Conservation (phyloP, 495 filamentous ascomycete species). For the Lophiotrema nucula region DNA sequence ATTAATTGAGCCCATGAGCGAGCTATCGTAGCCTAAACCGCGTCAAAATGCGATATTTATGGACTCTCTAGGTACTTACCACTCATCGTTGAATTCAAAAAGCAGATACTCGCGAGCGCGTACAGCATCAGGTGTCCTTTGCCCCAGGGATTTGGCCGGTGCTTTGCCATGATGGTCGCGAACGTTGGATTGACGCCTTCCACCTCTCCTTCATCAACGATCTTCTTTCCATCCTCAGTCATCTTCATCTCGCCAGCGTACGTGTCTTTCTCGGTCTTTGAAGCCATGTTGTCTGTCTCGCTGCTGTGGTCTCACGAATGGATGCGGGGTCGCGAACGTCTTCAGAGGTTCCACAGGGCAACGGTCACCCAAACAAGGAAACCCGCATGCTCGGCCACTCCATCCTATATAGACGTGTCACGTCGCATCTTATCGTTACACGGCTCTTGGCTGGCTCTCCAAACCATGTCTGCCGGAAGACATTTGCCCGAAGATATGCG, state of each 20-base stretch:
- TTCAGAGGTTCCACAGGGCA: neutral
- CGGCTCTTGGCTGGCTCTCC: neutral
- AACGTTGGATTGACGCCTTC: conserved; percentile 19
- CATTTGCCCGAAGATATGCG: conserved; percentile 1
- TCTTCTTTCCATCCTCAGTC: conserved; percentile 23
- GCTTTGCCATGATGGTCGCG: conserved; percentile 22
- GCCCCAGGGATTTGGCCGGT: conserved; percentile 23
- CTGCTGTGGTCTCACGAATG: neutral
- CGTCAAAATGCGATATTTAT: neutral
- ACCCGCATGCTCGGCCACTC: conserved; percentile 1
- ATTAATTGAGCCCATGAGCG: conserved; percentile 30
- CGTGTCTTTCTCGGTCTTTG: neutral
- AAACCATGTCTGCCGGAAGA: conserved; percentile 3
- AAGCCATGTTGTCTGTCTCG: conserved; percentile 5
- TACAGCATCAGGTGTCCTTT: conserved; percentile 22
- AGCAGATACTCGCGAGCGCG: conserved; percentile 10
- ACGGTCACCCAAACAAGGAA: neutral
- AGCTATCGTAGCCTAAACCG: conserved; percentile 19
- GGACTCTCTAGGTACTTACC: neutral
- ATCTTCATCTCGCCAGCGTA: conserved; percentile 10
- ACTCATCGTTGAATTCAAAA: conserved; percentile 27
- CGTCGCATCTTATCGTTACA: conserved; percentile 25
- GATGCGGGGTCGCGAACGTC: conserved; percentile 14
- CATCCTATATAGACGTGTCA: conserved; percentile 6
- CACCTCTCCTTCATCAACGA: conserved; percentile 15